Percentiles rank a stretch among this genome's conserved stretches.
phyloP scores from a whole-genome alignment of 2,329 filamentous ascomycete species.

The Penicillium thymicola region DNA sequence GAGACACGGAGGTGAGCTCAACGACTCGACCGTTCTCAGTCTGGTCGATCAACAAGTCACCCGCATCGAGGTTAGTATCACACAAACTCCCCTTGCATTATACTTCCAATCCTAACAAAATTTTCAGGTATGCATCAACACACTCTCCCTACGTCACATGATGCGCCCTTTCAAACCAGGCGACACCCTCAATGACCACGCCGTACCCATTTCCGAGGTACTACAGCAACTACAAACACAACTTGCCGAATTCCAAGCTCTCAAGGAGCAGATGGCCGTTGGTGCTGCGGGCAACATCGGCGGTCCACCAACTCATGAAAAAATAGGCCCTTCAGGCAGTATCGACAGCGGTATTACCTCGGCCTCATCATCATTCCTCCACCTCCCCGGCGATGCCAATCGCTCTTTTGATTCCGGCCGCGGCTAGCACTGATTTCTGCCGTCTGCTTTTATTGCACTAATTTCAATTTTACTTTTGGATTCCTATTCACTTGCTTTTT shows the following conservation, averaged over 20 bases:
- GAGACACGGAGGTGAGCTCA: conserved; percentile 74
- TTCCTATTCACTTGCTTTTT: conserved; percentile 4
- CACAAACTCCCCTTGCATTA: neutral
- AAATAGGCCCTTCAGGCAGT: conserved; percentile 12
- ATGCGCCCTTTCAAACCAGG: conserved; percentile 65
- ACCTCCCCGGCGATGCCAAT: conserved; percentile 20
- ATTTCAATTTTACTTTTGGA: conserved; percentile 3
- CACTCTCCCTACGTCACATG: conserved; percentile 74
- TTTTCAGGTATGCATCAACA: conserved; percentile 73
- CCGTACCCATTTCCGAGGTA: conserved; percentile 73
- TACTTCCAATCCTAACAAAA: conserved; percentile 8
- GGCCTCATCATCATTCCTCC: conserved; percentile 29
- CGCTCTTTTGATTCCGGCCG: conserved; percentile 19
- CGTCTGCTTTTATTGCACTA: conserved; percentile 1
- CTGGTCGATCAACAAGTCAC: conserved; percentile 94
- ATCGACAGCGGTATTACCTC: conserved; percentile 23
- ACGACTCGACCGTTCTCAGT: conserved; percentile 81
- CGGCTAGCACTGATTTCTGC: conserved; percentile 10
- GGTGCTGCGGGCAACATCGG: conserved; percentile 25
- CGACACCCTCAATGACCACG: conserved; percentile 65
- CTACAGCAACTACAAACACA: conserved; percentile 41
- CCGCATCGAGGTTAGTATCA: conserved; percentile 79
- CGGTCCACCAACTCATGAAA: conserved; percentile 12
- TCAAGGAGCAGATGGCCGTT: conserved; percentile 39
- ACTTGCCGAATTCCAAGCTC: conserved; percentile 40